Base-by-base conservation (phyloP, 148 eudicot species). In the Pharnaceum exiguum region DNA sequence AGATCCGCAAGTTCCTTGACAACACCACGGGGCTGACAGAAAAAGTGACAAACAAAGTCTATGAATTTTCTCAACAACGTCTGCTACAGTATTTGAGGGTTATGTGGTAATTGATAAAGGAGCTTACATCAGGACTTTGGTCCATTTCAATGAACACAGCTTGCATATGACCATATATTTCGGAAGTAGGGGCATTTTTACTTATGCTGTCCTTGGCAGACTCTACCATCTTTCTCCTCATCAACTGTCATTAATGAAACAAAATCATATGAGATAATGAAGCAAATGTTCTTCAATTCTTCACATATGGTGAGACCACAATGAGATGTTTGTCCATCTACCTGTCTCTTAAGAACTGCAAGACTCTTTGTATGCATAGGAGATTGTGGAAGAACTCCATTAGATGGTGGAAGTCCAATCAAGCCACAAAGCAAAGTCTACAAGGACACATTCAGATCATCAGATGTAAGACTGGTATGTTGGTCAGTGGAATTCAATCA, bases 301-400 rank as follows among this genome's bases (percentile, higher is more conserved):
- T 23, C 37, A 26, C 46, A 38, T 36, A 51, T n/a, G 17, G 26
- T 29, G 39, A 64, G 15, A 50, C 13, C 21, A 19, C 16, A 31
- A 5, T 3, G 23, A 38, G 24, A 31, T 30, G n/a, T 43, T 19
- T 26, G 44, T 46, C 12, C 22, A 77, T 76, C 48, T 32, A 83
- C 96, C 96, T 86, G 97, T 49, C 69, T 86, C 75, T 83, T 83
- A 40, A 90, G 90, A 38, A 75, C 77, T 5, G 97, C 85, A 58
- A 90, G 86, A 65, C 90, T 90, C 74, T 81, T 79, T 3, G 97
- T 86, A 59, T 90, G 97, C 97, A 90, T 90, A 5, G 97, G 97
- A 30, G 97, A 86, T 46, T 90, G 97, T 18, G 97, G 97, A 36
- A 90, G 90, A 44, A 90, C 97, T 13, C 97, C 97, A 33, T 90